Evolutionary conservation across 108 stramenopile genomes (phyloP), one percentile per base, ranked within the genome.

Genomic region (Parietichytrium sp.): DNA sequence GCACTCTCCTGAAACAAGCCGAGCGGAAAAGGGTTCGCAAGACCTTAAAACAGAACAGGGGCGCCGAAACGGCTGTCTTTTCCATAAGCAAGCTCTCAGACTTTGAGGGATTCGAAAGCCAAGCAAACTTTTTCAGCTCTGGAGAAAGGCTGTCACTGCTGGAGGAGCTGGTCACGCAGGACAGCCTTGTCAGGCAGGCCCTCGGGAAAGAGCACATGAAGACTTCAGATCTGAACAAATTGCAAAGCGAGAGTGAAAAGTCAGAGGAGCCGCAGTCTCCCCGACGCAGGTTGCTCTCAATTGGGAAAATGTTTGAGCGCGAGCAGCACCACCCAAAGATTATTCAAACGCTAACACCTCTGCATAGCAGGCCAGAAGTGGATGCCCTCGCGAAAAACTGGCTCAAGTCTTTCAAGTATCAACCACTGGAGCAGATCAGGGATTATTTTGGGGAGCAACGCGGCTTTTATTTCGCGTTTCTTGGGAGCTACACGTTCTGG

Each of bases 401-500:
- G 61, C 36, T 72, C 33, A 72, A 18, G 61, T 72, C 61, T 13
- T n/a, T 72, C 20, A n/a, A 42, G 38, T 20, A 33, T n/a, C 95
- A 95, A 80, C 97, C 97, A 3, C 83, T 98, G 33, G 95, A 95
- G 84, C 84, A 92, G 7, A 93, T 98, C 79, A 95, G 96, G 45
- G 90, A 95, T 78, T 98, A 98, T 84, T 97, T 96, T 84, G 98
- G 98, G 27, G 96, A 98, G 82, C 90, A 93, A 61, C 88, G 96
- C 27, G 95, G 96, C 13, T 97, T 97, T 85, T 98, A 98, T 88
- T 98, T 98, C 83, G 98, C 96, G 12, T 98, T 95, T 94, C 79
- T 97, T 49, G 93, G 96, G 61, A 96, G 95, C 82, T 92, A 90
- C 83, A 94, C 95, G 33, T 83, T 85, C 18, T 93, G 95, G 81